phyloP scores from a whole-genome alignment of 495 filamentous ascomycete genomes.

The Hyaloscypha bicolor region DNA sequence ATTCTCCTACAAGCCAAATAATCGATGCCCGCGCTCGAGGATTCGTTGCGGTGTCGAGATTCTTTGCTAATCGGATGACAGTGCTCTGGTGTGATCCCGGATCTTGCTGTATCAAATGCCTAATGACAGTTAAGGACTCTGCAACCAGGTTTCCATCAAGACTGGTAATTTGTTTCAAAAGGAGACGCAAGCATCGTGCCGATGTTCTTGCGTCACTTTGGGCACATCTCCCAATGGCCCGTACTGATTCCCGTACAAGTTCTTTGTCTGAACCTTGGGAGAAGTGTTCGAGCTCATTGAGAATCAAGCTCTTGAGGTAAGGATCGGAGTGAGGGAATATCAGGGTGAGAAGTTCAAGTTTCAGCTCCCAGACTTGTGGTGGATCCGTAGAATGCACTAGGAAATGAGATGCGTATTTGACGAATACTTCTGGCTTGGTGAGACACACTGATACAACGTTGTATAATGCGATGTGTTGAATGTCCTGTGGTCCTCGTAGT shows the following conservation, averaged over 20 bases:
- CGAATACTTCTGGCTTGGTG: constrained; percentile 70
- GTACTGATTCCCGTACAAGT: constrained; percentile 82
- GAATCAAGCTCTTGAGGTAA: constrained; percentile 79
- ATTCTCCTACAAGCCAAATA: constrained; percentile 97
- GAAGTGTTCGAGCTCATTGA: constrained; percentile 92
- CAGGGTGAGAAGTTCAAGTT: constrained; percentile 86
- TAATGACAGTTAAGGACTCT: constrained; percentile 88
- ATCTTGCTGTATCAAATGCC: constrained; percentile 92
- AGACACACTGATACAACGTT: constrained; percentile 92
- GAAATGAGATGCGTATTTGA: constrained; percentile 84
- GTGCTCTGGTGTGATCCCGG: constrained; percentile 74
- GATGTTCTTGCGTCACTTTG: constrained; percentile 72
- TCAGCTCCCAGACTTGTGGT: constrained; percentile 83
- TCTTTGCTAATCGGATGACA: constrained; percentile 87
- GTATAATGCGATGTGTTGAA: constrained; percentile 84
- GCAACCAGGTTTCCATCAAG: constrained; percentile 84
- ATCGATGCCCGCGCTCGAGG: constrained; percentile 88
- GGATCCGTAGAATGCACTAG: constrained; percentile 79
- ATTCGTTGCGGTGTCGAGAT: constrained; percentile 81
- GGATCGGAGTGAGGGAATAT: constrained; percentile 81
- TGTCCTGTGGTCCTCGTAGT: constrained; percentile 79
- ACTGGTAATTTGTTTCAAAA: constrained; percentile 82
- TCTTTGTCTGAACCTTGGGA: constrained; percentile 73
- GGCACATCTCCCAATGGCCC: constrained; percentile 91
- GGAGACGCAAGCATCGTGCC: constrained; percentile 73